These are phyloP conservation scores for Bryoglossum gracile DNA, from an alignment of 495 filamentous ascomycete genomes.

Conservation along the genomic window DNA sequence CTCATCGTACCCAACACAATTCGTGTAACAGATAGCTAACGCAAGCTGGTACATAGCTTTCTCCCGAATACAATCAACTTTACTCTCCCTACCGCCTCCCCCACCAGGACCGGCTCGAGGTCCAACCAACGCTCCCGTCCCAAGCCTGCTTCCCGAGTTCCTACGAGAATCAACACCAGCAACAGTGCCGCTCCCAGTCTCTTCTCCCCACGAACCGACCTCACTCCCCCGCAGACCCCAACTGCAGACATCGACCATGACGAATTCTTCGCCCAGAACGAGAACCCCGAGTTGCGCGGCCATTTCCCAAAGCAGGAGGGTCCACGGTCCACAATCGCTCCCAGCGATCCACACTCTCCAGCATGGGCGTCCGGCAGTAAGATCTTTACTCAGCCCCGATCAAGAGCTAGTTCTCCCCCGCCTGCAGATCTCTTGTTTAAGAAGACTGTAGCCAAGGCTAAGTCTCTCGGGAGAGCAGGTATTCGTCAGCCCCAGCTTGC, in stretches of 20 bases:
- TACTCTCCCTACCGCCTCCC: conserved; percentile 34
- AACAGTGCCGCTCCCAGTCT: conserved; percentile 32
- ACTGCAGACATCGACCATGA: conserved; percentile 54
- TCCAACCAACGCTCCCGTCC: conserved; percentile 18
- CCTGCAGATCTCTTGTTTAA: conserved; percentile 63
- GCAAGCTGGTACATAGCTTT: conserved; percentile 49
- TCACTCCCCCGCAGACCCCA: conserved; percentile 51
- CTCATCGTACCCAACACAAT: not conserved
- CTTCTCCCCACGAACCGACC: conserved; percentile 35
- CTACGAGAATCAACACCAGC: conserved; percentile 21
- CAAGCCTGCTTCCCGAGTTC: conserved; percentile 23
- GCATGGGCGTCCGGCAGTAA: conserved; percentile 64
- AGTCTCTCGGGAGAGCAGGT: conserved; percentile 39
- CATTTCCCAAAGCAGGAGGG: conserved; percentile 32
- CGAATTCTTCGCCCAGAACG: conserved; percentile 56
- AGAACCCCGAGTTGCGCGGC: conserved; percentile 38
- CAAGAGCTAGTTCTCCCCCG: conserved; percentile 57
- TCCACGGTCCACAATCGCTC: conserved; percentile 31
- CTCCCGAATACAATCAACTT: conserved; percentile 89
- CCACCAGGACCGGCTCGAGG: too few relatives aligned
- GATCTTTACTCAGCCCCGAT: conserved; percentile 65
- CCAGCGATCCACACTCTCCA: conserved; percentile 57
- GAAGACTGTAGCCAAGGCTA: conserved; percentile 41
- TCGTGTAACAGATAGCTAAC: conserved; percentile 15
- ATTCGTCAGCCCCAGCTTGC: conserved; percentile 37